Percentiles rank a stretch among this genome's conserved stretches.
Evolutionary conservation across 495 filamentous ascomycete genomes (phyloP).

Genomic region (Aspergillus haitiensis): DNA sequence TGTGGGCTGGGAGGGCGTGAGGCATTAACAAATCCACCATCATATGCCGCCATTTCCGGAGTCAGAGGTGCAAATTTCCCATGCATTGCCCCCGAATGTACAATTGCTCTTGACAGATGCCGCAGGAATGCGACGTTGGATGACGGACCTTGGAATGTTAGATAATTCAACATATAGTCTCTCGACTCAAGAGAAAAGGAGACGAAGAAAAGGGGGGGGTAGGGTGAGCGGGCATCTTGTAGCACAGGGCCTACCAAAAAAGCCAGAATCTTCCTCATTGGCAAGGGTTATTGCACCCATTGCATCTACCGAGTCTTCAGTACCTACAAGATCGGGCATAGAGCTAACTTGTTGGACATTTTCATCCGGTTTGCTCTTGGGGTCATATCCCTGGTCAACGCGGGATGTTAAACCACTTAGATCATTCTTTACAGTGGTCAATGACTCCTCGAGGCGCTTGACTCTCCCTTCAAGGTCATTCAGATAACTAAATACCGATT

Average conservation of each 20-base stretch:
- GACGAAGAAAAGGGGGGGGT: too few relatives aligned
- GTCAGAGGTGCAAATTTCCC: background rate
- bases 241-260: conserved; percentile 39
- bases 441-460: conserved; percentile 25
- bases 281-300: conserved; percentile 45
- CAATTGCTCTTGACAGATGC: conserved; percentile 34
- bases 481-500: conserved; percentile 18
- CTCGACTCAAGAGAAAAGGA: too few relatives aligned
- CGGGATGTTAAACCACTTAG: conserved; percentile 27
- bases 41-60: background rate
- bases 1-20: conserved; percentile 26
- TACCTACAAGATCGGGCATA: conserved; percentile 23
- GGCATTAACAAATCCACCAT: conserved; percentile 29
- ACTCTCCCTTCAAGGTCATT: conserved; percentile 26
- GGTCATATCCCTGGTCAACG: conserved; percentile 11
- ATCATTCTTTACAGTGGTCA: conserved; percentile 27
- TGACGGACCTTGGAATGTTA: conserved; percentile 37
- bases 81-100: conserved; percentile 5
- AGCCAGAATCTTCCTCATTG: conserved; percentile 47
- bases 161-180: too few relatives aligned
- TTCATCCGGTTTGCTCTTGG: background rate
- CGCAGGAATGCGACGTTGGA: conserved; percentile 52
- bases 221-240: background rate
- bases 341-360: background rate
- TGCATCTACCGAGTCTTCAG: conserved; percentile 41